phyloP scores from a whole-genome alignment of 2,329 filamentous ascomycete species.

The Elsinoe batatas region DNA sequence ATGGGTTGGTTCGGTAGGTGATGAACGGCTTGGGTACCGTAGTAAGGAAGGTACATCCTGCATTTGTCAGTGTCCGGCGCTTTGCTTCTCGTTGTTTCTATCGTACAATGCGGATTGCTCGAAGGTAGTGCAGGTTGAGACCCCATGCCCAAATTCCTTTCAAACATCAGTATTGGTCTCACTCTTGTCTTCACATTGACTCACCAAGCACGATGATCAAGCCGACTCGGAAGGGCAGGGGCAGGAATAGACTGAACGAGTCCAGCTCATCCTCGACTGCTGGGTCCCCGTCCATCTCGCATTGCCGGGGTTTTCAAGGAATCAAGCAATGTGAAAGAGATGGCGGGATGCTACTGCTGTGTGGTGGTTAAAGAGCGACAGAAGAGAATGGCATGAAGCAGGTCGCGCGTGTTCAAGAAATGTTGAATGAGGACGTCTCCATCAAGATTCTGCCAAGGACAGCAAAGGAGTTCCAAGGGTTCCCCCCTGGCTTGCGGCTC shows the following conservation, averaged over 20 bases:
- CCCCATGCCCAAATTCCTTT: slow-evolving; percentile 92
- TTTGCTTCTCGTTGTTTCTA: slow-evolving; percentile 14
- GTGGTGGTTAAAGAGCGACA: background rate
- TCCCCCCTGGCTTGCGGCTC: background rate
- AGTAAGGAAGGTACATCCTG: slow-evolving; percentile 76
- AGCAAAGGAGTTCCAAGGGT: slow-evolving; percentile 3
- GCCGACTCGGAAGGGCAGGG: slow-evolving; percentile 80
- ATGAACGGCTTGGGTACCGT: slow-evolving; percentile 68
- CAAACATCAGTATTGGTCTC: slow-evolving; percentile 6
- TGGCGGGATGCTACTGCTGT: too few relatives aligned
- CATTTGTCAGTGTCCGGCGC: background rate
- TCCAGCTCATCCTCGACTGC: slow-evolving; percentile 61
- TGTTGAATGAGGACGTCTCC: background rate
- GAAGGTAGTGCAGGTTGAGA: slow-evolving; percentile 79
- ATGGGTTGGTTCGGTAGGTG: slow-evolving; percentile 60
- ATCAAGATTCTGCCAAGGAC: slow-evolving; percentile 4
- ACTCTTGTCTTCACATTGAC: slow-evolving; percentile 18
- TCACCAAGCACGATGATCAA: slow-evolving; percentile 76
- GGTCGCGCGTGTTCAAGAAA: slow-evolving; percentile 9
- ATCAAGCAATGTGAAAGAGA: background rate
- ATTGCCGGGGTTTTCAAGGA: background rate
- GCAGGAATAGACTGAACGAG: slow-evolving; percentile 76
- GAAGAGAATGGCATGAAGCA: background rate
- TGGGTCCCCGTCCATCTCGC: slow-evolving; percentile 60
- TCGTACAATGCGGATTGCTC: slow-evolving; percentile 61